Percentiles rank a stretch among this genome's conserved stretches.
Conservation (phyloP, 164 flowering plant genomes). For the Dillenia turbinata region DNA sequence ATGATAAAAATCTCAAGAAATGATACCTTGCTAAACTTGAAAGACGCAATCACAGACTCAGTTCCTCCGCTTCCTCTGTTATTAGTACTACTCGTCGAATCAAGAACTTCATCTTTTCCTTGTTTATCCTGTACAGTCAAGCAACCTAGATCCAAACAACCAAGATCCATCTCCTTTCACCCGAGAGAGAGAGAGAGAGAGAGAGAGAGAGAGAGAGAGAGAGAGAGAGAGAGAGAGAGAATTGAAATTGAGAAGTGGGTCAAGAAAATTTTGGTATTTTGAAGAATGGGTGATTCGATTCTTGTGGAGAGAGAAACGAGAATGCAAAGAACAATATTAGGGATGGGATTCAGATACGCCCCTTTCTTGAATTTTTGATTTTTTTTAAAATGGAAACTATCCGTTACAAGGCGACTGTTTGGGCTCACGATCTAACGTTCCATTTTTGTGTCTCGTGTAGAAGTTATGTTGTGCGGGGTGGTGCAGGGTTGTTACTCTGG, state of each 20-base stretch:
- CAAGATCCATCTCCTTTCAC: constrained; percentile 40
- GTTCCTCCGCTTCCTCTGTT: constrained; percentile 5
- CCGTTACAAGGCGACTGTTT: constrained; percentile 24
- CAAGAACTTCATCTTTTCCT: constrained; percentile 8
- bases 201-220: neutral
- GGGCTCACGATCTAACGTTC: constrained; percentile 14
- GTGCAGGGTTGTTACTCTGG: too few species aligned
- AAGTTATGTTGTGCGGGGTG: neutral
- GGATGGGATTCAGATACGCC: neutral
- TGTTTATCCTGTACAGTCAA: constrained; percentile 25
- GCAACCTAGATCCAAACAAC: constrained; percentile 51
- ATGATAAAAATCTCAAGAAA: neutral
- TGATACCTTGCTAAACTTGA: constrained; percentile 35
- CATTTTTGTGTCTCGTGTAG: neutral
- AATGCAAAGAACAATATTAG: constrained; percentile 1
- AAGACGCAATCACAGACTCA: constrained; percentile 10
- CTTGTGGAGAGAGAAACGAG: neutral
- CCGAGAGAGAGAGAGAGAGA: neutral
- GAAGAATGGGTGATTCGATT: too few species aligned
- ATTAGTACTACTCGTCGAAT: constrained; percentile 17
- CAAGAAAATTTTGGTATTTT: neutral
- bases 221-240: neutral
- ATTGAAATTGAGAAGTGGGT: constrained; percentile 2
- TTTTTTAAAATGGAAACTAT: constrained; percentile 19
- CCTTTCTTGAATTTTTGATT: neutral